Evolutionary conservation across 108 stramenopile genomes (phyloP).

Genomic region (Skeletonema menzelii): DNA sequence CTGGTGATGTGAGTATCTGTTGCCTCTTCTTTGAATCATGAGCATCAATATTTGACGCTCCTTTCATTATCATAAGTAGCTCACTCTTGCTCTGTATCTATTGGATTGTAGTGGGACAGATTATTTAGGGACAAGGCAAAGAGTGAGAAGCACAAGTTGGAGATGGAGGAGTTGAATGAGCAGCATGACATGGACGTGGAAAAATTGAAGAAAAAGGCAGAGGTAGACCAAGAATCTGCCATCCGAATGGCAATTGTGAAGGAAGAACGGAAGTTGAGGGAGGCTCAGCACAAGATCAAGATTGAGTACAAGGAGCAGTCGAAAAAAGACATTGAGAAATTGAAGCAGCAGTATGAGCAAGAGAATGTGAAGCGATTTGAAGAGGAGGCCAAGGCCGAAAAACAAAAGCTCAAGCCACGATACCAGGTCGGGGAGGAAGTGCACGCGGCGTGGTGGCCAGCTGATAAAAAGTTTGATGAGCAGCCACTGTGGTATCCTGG

Average conservation of each 20-base stretch:
- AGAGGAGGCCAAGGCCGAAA: constrained; percentile 1
- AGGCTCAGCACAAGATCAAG: not conserved
- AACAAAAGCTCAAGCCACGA: constrained; percentile 7
- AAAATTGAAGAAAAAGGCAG: not conserved
- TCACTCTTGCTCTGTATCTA: not conserved
- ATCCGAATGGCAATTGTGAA: not conserved
- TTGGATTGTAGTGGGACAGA: not conserved
- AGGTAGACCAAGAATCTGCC: not conserved
- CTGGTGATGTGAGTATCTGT: constrained; percentile 1
- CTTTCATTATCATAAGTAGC: too few species aligned
- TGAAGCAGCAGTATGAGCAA: not conserved
- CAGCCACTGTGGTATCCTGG: constrained; percentile 1
- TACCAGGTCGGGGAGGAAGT: constrained; percentile 22
- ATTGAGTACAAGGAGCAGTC: not conserved
- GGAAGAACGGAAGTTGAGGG: not conserved
- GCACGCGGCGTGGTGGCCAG: constrained; percentile 20
- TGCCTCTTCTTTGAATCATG: not conserved
- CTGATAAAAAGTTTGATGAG: not conserved
- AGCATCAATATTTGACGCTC: too few species aligned
- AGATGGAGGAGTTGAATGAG: not conserved
- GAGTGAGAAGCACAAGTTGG: not conserved
- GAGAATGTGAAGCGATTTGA: not conserved
- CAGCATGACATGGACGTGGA: not conserved
- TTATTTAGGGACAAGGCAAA: not conserved
- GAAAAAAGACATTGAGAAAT: not conserved